Evolutionary conservation across 768 basidiomycete species (phyloP).

Genomic region (Mycena capillaripes): DNA sequence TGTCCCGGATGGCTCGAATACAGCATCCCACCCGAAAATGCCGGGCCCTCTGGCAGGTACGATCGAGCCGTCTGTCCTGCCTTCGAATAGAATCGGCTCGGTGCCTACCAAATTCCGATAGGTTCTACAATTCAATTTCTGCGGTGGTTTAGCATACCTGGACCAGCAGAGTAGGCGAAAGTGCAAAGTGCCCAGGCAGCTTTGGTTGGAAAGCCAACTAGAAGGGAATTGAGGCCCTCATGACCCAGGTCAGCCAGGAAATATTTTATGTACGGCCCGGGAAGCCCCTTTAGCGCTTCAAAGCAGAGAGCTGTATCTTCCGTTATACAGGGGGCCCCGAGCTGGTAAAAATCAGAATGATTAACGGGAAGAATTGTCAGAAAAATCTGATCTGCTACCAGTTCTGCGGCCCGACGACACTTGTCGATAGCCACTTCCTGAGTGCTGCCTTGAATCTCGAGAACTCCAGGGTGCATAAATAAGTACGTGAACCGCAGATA

Average conservation of each 20-base stretch:
- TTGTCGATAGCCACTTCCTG: slow-evolving; percentile 92
- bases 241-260: slow-evolving; percentile 89
- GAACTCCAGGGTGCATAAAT: slow-evolving; percentile 69
- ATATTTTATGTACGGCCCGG: slow-evolving; percentile 97
- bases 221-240: slow-evolving; percentile 89
- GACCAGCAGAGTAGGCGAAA: slow-evolving; percentile 93
- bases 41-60: slow-evolving; percentile 86
- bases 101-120: slow-evolving; percentile 50
- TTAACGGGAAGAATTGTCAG: not conserved
- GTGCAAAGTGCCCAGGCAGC: slow-evolving; percentile 94
- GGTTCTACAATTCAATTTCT: not conserved
- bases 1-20: slow-evolving; percentile 84
- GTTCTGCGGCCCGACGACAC: slow-evolving; percentile 86
- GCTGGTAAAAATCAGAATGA: slow-evolving; percentile 43
- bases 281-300: slow-evolving; percentile 89
- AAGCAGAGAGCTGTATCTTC: slow-evolving; percentile 98
- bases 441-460: slow-evolving; percentile 95
- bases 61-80: slow-evolving; percentile 89
- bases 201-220: slow-evolving; percentile 81
- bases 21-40: slow-evolving; percentile 92
- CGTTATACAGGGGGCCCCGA: slow-evolving; percentile 70
- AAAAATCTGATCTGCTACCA: slow-evolving; percentile 59
- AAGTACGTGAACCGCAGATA: not conserved
- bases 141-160: slow-evolving; percentile 53
- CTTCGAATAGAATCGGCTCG: slow-evolving; percentile 85